Conservation (phyloP, 2,329 filamentous ascomycete species). For the Aspergillus ibericus region DNA sequence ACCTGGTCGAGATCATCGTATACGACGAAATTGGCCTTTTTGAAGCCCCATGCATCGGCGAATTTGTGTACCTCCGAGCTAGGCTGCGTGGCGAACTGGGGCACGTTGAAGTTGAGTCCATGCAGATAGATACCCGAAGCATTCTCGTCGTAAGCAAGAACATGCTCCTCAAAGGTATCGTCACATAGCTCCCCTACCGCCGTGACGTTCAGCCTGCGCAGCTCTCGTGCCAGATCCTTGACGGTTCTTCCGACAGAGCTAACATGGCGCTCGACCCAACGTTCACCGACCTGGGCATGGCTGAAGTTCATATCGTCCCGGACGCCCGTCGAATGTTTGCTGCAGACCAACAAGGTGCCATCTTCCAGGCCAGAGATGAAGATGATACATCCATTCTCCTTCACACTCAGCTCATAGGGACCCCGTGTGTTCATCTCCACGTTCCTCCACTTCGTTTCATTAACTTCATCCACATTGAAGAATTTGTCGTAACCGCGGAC, state of each 20-base stretch:
- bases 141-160: conserved; percentile 80
- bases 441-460: conserved; percentile 77
- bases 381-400: conserved; percentile 99
- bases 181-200: conserved; percentile 96
- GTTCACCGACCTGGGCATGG: conserved; percentile 81
- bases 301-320: conserved; percentile 71
- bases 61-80: conserved; percentile 82
- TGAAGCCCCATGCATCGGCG: conserved; percentile 90
- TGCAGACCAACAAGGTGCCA: conserved; percentile 89
- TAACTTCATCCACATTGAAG: conserved; percentile 87
- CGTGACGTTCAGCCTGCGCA: conserved; percentile 82
- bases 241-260: conserved; percentile 73
- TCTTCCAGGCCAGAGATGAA: conserved; percentile 92
- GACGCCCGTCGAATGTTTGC: conserved; percentile 91
- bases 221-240: conserved; percentile 71
- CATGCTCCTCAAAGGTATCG: conserved; percentile 94
- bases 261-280: conserved; percentile 78
- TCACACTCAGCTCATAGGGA: conserved; percentile 92
- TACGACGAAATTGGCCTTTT: conserved; percentile 76
- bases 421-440: conserved; percentile 74
- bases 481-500: conserved; percentile 97
- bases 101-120: conserved; percentile 93
- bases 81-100: conserved; percentile 84
- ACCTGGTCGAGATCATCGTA: conserved; percentile 74
- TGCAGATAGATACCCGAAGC: conserved; percentile 90